Evolutionary conservation across 805 yeast genomes (phyloP).

Genomic region (Myxozyma vanderwaltii): DNA sequence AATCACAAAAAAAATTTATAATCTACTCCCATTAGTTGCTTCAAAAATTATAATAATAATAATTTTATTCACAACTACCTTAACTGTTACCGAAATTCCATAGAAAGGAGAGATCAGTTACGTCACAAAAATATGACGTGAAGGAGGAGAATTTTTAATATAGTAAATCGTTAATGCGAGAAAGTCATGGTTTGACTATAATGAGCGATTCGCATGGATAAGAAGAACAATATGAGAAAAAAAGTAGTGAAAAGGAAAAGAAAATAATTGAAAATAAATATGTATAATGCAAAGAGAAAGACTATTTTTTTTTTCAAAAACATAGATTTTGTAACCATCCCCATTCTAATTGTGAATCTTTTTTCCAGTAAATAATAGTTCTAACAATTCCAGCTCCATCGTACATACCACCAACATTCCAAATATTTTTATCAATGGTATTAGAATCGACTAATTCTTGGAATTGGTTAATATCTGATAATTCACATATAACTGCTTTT

Average conservation of each 20-base stretch:
- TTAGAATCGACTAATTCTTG: slow-evolving; percentile 41
- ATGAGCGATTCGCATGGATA: background rate
- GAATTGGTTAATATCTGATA: slow-evolving; percentile 67
- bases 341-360: slow-evolving; percentile 17
- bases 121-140: slow-evolving; percentile 25
- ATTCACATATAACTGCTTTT: slow-evolving; percentile 69
- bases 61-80: slow-evolving; percentile 8
- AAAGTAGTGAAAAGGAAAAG: no score
- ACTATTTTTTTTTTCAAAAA: no score
- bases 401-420: slow-evolving; percentile 53
- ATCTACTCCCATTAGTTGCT: slow-evolving; percentile 30
- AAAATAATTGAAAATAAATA: background rate
- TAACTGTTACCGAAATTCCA: slow-evolving; percentile 32
- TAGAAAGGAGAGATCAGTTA: slow-evolving; percentile 29
- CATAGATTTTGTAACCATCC: slow-evolving; percentile 15
- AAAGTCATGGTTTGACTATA: no score
- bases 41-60: background rate
- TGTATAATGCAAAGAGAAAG: no score
- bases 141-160: slow-evolving; percentile 26
- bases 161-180: background rate
- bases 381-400: slow-evolving; percentile 51
- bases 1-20: slow-evolving; percentile 33
- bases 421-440: slow-evolving; percentile 38
- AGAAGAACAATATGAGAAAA: background rate
- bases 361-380: slow-evolving; percentile 21